Base-by-base conservation (phyloP, 164 flowering plant genomes). In the Brasenia schreberi region DNA sequence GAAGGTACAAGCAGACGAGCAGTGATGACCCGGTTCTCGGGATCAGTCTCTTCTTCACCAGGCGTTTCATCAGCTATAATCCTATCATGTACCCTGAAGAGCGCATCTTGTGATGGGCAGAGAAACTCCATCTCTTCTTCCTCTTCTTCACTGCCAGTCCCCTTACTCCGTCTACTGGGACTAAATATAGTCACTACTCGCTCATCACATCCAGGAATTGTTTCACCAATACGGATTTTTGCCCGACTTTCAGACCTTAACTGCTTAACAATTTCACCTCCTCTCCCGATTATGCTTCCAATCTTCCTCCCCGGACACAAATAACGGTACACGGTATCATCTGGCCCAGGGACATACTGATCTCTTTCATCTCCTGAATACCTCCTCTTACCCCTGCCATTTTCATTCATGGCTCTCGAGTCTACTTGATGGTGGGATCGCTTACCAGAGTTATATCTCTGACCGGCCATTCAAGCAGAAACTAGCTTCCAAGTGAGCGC, bases 181-280 rank as follows among this genome's bases (percentile, higher is more conserved):
- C 99, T 95, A 64, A 86, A 90, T 19, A 95, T 85, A 9, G 97
- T 95, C 59, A 95, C 85, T 18, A 95, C 96, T 18, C 97, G 89
- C 68, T 95, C 97, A 1, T 89, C 97, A 68, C 85, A 84, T 5
- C 94, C 96, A 1, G 87, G 83, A 62, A 92, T 79, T 4, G 87
- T 77, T 66, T 92, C 99, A 45, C 96, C 92, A 74, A 95, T 92
- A 69, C 97, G 81, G 59, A 95, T 90, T 81, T 90, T 95, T 0
- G 99, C 77, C 64, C 82, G 89, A 33, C 89, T 95, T 60, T 95
- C 99, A n/a, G 70, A 69, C 82, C 99, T 85, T 39, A 95, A 61
- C 67, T 91, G 96, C 85, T 91, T 95, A 43, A 90, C 89, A 77
- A 91, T 91, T 65, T 89, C 97, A 64, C 99, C 99, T 53, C 99